Evolutionary conservation across 2,329 filamentous ascomycete species (phyloP).

Genomic region (Stemphylium lycopersici): DNA sequence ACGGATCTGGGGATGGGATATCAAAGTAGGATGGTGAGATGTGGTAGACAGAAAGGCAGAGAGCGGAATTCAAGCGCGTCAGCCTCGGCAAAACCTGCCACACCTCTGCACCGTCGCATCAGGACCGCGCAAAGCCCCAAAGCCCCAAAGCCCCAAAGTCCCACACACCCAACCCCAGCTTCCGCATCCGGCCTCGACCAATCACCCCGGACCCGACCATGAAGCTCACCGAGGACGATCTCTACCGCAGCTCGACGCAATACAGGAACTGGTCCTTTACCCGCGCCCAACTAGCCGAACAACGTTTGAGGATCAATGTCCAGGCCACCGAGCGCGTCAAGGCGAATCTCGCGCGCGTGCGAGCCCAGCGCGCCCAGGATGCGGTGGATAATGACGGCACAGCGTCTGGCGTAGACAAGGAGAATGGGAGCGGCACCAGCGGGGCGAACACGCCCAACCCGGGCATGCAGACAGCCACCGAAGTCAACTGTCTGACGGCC

Average conservation of each 20-base stretch:
- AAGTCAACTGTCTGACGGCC: slow-evolving; percentile 79
- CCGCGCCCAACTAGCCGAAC: slow-evolving; percentile 69
- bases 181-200: slow-evolving; percentile 3
- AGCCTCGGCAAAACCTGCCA: slow-evolving; percentile 29
- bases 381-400: slow-evolving; percentile 36
- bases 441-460: slow-evolving; percentile 41
- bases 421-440: slow-evolving; percentile 33
- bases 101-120: slow-evolving; percentile 3
- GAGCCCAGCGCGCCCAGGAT: slow-evolving; percentile 46
- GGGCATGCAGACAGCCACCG: slow-evolving; percentile 37
- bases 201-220: slow-evolving; percentile 27
- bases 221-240: slow-evolving; percentile 81
- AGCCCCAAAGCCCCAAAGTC: not conserved
- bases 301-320: slow-evolving; percentile 79
- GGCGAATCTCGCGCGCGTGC: slow-evolving; percentile 60
- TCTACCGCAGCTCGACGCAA: slow-evolving; percentile 89
- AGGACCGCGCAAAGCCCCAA: not conserved
- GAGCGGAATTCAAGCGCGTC: not conserved
- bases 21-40: not conserved
- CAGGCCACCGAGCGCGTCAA: slow-evolving; percentile 73
- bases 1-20: not conserved
- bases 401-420: slow-evolving; percentile 40
- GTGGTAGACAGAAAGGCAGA: not conserved
- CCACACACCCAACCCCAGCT: slow-evolving; percentile 9
- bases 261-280: slow-evolving; percentile 94